These are phyloP conservation scores for Rhamnella rubrinervis DNA, from an alignment of 331 rosid species.

Conservation along the genomic window DNA sequence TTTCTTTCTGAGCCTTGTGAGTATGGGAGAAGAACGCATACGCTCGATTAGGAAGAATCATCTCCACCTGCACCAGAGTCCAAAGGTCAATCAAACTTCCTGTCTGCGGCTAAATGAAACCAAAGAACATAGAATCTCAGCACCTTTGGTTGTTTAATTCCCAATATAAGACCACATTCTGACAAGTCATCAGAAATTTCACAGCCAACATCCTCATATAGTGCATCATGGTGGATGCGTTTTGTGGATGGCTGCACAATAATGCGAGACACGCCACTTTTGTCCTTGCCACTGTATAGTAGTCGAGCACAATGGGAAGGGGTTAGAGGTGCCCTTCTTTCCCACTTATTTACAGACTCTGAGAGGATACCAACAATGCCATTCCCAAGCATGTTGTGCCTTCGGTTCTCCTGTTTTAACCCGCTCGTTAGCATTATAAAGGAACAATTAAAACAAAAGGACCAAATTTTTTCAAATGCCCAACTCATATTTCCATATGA, in stretches of 20 bases:
- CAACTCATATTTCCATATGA: too few species aligned
- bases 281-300: conserved; percentile 51
- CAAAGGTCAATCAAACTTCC: background rate
- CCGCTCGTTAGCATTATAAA: background rate
- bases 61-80: conserved; percentile 61
- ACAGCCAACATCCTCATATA: conserved; percentile 88
- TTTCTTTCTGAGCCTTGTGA: conserved; percentile 93
- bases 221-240: conserved; percentile 74
- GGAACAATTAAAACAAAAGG: too few species aligned
- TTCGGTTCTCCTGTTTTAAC: background rate
- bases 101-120: background rate
- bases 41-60: conserved; percentile 85
- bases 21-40: conserved; percentile 94
- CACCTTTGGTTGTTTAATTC: conserved; percentile 90
- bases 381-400: conserved; percentile 68
- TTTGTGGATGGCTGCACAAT: conserved; percentile 87
- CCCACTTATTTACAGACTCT: conserved; percentile 87
- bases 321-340: conserved; percentile 82
- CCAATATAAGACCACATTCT: conserved; percentile 80
- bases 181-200: conserved; percentile 81
- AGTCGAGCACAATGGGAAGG: conserved; percentile 95
- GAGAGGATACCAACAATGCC: conserved; percentile 86
- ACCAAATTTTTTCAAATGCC: too few species aligned
- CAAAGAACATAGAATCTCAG: background rate
- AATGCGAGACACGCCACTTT: conserved; percentile 60